Evolutionary conservation across 805 yeast genomes (phyloP).

Genomic region (Komagataella kurtzmanii): DNA sequence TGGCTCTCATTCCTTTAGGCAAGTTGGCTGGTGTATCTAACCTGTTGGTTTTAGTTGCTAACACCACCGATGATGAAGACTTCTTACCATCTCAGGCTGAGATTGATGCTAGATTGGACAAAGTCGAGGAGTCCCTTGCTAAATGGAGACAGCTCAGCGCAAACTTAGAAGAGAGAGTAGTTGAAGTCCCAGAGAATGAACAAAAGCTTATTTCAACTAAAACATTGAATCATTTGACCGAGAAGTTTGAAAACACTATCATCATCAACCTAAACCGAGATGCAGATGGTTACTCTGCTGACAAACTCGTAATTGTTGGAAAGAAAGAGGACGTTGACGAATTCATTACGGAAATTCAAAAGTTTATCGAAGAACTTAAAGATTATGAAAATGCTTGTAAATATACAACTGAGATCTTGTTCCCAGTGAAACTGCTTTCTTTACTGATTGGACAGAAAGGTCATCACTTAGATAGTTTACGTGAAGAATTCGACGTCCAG

Average conservation of each 20-base stretch:
- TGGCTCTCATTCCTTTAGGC: conserved; percentile 48
- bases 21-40: conserved; percentile 27
- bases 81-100: conserved; percentile 61
- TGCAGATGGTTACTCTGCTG: conserved; percentile 22
- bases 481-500: conserved; percentile 62
- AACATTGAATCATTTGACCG: conserved; percentile 2
- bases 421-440: conserved; percentile 58
- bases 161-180: conserved; percentile 33
- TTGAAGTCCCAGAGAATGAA: conserved; percentile 37
- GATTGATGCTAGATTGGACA: conserved; percentile 35
- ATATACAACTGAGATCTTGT: conserved; percentile 32
- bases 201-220: conserved; percentile 33
- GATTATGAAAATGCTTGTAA: conserved; percentile 24
- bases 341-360: conserved; percentile 36
- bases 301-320: conserved; percentile 60
- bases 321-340: conserved; percentile 44
- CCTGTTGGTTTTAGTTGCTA: conserved; percentile 41
- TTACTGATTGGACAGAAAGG: conserved; percentile 90
- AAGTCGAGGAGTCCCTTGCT: conserved; percentile 41
- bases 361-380: conserved; percentile 33
- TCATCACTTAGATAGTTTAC: conserved; percentile 48
- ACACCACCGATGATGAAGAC: conserved; percentile 38
- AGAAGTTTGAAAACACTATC: conserved; percentile 17
- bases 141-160: conserved; percentile 44
- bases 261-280: conserved; percentile 37